Conservation (phyloP, 352 stramenopile genomes). For the Phytophthora palmivora region DNA sequence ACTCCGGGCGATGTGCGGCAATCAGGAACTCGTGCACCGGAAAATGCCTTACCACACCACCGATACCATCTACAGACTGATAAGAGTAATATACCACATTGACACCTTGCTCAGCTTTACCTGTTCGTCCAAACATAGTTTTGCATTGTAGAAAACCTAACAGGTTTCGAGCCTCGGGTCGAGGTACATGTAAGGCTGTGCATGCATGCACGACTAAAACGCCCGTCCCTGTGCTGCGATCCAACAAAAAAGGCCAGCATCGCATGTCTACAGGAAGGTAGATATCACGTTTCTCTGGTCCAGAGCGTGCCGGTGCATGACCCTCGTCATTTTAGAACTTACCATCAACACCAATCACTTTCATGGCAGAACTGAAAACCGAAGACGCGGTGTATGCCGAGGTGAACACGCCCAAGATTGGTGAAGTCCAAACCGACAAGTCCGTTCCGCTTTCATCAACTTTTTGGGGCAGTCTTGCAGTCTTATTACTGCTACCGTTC, state of each 20-base stretch:
- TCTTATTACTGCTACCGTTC: slow-evolving; percentile 57
- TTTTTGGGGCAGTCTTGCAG: slow-evolving; percentile 51
- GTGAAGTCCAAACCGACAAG: slow-evolving; percentile 3
- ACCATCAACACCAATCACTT: not conserved
- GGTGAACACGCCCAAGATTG: slow-evolving; percentile 23
- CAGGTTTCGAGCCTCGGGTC: too few relatives aligned
- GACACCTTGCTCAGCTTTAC: slow-evolving; percentile 5
- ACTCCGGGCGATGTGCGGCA: not conserved
- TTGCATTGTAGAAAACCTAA: not conserved
- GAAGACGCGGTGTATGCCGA: slow-evolving; percentile 16
- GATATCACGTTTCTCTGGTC: slow-evolving; percentile 14
- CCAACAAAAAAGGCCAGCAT: slow-evolving; percentile 24
- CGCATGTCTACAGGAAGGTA: slow-evolving; percentile 4
- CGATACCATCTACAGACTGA: not conserved
- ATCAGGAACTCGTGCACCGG: slow-evolving; percentile 9
- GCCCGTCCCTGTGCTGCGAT: slow-evolving; percentile 23
- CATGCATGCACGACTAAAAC: slow-evolving; percentile 18
- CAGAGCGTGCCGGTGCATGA: slow-evolving; percentile 1
- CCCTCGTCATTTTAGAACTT: slow-evolving; percentile 18
- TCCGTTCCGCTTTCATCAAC: slow-evolving; percentile 27
- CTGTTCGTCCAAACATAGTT: slow-evolving; percentile 16
- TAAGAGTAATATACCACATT: not conserved
- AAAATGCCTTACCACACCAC: not conserved
- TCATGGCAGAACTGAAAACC: slow-evolving; percentile 1
- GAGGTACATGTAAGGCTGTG: slow-evolving; percentile 14